phyloP scores from a whole-genome alignment of 352 stramenopile genomes.

The Globisporangium apiculatum region DNA sequence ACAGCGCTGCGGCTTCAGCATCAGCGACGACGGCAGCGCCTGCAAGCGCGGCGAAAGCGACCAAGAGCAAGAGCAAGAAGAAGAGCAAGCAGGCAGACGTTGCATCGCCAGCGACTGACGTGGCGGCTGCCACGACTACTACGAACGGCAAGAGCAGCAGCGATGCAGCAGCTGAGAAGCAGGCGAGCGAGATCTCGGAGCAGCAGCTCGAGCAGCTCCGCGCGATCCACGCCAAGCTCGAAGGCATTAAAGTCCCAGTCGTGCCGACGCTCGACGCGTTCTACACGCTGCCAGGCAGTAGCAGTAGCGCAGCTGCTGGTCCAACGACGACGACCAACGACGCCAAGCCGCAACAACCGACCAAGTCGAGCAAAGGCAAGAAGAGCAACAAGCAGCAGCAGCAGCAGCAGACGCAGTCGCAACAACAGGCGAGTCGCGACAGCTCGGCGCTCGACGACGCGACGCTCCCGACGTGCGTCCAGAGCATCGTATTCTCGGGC shows the following conservation, averaged over 20 bases:
- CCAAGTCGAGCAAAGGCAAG: conserved; percentile 21
- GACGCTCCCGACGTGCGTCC: conserved; percentile 78
- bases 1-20: neutral
- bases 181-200: conserved; percentile 67
- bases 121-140: neutral
- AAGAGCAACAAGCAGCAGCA: conserved; percentile 19
- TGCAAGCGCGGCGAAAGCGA: conserved; percentile 5
- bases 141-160: conserved; percentile 4
- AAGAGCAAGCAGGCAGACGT: conserved; percentile 7
- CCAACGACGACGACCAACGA: neutral
- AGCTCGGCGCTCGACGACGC: conserved; percentile 27
- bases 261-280: conserved; percentile 54
- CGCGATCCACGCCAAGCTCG: conserved; percentile 80
- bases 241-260: conserved; percentile 67
- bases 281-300: conserved; percentile 42
- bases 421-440: conserved; percentile 29
- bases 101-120: too few relatives aligned
- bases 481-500: conserved; percentile 90
- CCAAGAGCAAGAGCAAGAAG: conserved; percentile 20
- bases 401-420: conserved; percentile 22
- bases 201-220: conserved; percentile 74
- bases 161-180: conserved; percentile 29
- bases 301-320: conserved; percentile 8
- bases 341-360: conserved; percentile 4
- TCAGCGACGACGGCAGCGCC: neutral